Percentiles rank a stretch among this genome's conserved stretches.
Conservation (phyloP, 2,329 filamentous ascomycete species). For the Chalaropsis ovoidea region DNA sequence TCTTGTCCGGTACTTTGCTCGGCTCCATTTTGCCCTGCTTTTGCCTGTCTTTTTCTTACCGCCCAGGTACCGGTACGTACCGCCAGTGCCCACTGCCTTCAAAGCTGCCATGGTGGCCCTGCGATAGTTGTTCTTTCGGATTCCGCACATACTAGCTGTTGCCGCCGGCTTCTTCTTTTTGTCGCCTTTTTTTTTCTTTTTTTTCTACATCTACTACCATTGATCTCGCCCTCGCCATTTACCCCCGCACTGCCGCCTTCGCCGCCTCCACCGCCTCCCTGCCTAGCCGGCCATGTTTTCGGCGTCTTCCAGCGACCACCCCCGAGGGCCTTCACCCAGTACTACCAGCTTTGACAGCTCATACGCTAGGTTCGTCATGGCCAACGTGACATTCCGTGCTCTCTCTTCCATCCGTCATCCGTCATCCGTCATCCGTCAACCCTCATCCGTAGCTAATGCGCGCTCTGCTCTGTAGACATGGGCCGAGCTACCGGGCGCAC, state of each 20-base stretch:
- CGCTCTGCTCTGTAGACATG: conserved; percentile 16
- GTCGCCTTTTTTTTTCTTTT: not conserved
- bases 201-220: too few relatives aligned
- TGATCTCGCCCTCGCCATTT: not conserved
- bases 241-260: not conserved
- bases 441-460: conserved; percentile 6
- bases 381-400: not conserved
- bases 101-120: conserved; percentile 14
- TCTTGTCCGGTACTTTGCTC: not conserved
- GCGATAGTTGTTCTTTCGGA: conserved; percentile 17
- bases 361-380: conserved; percentile 15
- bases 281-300: conserved; percentile 19
- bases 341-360: conserved; percentile 22
- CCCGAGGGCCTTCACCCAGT: conserved; percentile 22
- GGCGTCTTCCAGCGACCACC: conserved; percentile 16
- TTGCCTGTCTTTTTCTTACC: not conserved
- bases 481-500: conserved; percentile 34
- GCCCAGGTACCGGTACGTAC: not conserved
- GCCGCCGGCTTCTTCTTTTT: not conserved
- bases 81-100: not conserved
- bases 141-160: not conserved
- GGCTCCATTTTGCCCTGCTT: not conserved
- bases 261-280: not conserved
- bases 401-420: not conserved
- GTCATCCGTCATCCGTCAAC: not conserved